phyloP scores from a whole-genome alignment of 768 basidiomycete genomes.

The Dioszegia crocea region DNA sequence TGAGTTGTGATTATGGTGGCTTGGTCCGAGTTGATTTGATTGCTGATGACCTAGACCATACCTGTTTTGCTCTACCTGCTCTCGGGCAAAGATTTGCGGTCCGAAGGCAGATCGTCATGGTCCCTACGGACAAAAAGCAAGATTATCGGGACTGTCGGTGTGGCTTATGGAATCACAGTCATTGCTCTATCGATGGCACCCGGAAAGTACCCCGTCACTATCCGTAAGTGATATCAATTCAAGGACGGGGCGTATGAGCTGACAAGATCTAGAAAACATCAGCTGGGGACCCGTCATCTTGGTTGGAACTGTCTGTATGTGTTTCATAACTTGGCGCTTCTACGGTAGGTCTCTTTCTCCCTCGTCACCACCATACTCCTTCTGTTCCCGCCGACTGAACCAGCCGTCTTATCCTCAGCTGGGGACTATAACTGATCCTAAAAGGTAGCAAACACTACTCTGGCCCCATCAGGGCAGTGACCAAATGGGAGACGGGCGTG shows the following conservation, averaged over 20 bases:
- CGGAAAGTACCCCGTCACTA: slow-evolving; percentile 1
- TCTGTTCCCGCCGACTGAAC: too few species aligned
- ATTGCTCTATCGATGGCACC: slow-evolving; percentile 6
- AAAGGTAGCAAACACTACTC: slow-evolving; percentile 47
- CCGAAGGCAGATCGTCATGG: slow-evolving; percentile 51
- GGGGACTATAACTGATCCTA: neutral
- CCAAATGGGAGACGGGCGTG: slow-evolving; percentile 52
- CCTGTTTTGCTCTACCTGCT: slow-evolving; percentile 43
- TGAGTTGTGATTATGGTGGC: slow-evolving; percentile 15
- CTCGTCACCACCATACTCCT: too few species aligned
- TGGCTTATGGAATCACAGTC: slow-evolving; percentile 1
- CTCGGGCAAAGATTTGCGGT: slow-evolving; percentile 35
- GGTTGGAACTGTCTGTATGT: slow-evolving; percentile 40
- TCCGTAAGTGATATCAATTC: neutral
- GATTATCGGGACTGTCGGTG: slow-evolving; percentile 5
- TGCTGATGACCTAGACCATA: slow-evolving; percentile 19
- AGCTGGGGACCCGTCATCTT: slow-evolving; percentile 49
- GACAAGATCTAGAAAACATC: slow-evolving; percentile 16
- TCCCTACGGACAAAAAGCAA: slow-evolving; percentile 46
- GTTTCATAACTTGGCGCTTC: slow-evolving; percentile 46
- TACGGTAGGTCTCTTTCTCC: slow-evolving; percentile 48
- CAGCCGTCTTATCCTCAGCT: too few species aligned
- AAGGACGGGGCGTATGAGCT: too few species aligned
- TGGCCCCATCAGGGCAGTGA: slow-evolving; percentile 51
- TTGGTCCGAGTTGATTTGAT: slow-evolving; percentile 12